Evolutionary conservation across 768 basidiomycete species (phyloP).

Genomic region (Mycena amicta): DNA sequence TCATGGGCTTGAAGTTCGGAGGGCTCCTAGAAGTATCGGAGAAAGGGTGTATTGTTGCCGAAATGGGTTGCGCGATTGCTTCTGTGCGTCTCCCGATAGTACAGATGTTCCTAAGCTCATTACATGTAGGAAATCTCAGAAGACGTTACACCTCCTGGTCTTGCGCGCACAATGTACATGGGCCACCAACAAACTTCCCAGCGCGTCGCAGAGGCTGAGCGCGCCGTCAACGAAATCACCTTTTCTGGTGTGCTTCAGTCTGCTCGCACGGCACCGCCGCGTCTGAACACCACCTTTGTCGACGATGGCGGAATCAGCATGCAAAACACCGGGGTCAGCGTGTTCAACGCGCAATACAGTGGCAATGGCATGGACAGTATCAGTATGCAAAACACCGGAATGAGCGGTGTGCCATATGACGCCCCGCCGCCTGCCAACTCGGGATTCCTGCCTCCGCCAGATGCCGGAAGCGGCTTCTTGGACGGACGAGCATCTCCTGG

Average conservation of each 20-base stretch:
- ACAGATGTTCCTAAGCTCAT: background rate
- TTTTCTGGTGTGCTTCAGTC: conserved; percentile 44
- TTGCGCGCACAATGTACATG: conserved; percentile 71
- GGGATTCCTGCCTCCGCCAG: conserved; percentile 19
- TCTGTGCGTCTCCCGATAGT: background rate
- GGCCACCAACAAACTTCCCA: conserved; percentile 64
- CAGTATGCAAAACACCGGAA: conserved; percentile 13
- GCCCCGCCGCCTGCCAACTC: background rate
- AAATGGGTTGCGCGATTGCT: conserved; percentile 5
- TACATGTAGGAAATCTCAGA: conserved; percentile 73
- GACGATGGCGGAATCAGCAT: conserved; percentile 2
- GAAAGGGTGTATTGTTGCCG: conserved; percentile 56
- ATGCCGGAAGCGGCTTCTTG: conserved; percentile 9
- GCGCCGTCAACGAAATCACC: conserved; percentile 52
- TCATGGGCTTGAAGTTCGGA: conserved; percentile 86
- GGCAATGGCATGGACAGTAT: background rate
- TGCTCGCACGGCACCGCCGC: conserved; percentile 18
- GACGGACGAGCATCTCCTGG: conserved; percentile 2
- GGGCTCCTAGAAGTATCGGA: conserved; percentile 83
- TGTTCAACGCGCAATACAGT: background rate
- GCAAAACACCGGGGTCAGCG: conserved; percentile 10
- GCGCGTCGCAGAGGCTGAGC: conserved; percentile 65
- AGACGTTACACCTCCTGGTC: conserved; percentile 78
- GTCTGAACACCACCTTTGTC: conserved; percentile 7
- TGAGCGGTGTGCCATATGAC: background rate